These are phyloP conservation scores for Pulveroboletus sp. DNA, from an alignment of 768 basidiomycete genomes.

Conservation along the genomic window DNA sequence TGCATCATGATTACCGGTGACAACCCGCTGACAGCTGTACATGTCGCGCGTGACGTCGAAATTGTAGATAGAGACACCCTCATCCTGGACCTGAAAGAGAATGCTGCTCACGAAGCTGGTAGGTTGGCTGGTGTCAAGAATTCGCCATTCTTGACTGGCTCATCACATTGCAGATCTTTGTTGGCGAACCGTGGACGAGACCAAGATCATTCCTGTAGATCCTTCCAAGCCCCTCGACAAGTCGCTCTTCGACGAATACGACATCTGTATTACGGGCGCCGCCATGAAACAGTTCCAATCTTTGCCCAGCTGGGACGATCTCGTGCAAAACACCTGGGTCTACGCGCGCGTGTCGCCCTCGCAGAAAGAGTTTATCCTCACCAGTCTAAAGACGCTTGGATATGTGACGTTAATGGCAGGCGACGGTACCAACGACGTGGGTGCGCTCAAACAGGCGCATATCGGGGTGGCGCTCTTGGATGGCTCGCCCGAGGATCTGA, in stretches of 20 bases:
- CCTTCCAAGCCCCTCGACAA: conserved; percentile 75
- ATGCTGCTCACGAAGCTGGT: conserved; percentile 69
- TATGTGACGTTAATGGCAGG: conserved; percentile 97
- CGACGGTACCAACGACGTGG: conserved; percentile 98
- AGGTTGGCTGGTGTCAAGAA: conserved; percentile 20
- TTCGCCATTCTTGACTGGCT: not conserved
- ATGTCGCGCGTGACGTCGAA: conserved; percentile 94
- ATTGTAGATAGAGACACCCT: conserved; percentile 95
- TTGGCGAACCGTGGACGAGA: conserved; percentile 95
- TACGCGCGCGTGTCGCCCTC: conserved; percentile 96
- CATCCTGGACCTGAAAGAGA: conserved; percentile 87
- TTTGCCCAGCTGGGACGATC: conserved; percentile 67
- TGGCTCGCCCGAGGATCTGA: conserved; percentile 86
- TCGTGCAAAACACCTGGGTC: conserved; percentile 96
- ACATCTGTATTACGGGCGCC: conserved; percentile 94
- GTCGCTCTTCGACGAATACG: conserved; percentile 79
- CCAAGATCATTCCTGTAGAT: conserved; percentile 82
- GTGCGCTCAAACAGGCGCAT: conserved; percentile 96
- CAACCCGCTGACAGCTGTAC: conserved; percentile 94
- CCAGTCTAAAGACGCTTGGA: conserved; percentile 83
- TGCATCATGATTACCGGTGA: conserved; percentile 99
- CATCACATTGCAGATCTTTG: conserved; percentile 58
- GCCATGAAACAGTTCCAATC: conserved; percentile 86
- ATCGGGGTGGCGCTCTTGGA: conserved; percentile 93
- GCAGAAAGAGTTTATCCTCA: conserved; percentile 95